Evolutionary conservation across 2,329 filamentous ascomycete genomes (phyloP), one percentile per base, ranked within the genome.

Genomic region (Lachnellula cervina): DNA sequence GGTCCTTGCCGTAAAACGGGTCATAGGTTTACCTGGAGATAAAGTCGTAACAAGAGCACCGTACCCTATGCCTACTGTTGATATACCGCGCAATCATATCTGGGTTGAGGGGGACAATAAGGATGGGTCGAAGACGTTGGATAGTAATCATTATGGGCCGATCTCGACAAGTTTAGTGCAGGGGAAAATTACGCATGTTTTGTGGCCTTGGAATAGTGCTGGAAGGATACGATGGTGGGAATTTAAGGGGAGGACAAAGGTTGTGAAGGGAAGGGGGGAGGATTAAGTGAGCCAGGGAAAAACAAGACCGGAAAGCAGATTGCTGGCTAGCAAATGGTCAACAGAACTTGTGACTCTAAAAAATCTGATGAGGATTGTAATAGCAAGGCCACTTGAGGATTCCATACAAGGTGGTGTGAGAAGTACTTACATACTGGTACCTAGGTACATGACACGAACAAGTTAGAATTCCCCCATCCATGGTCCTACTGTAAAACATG

Each of bases 121-220:
- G 55, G 81, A 81, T 65, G 81, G 82, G 64, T 79, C 81, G 50
- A 81, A 82, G 65, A 90, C 83, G 54, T 71, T 86, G 57, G 94
- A 99, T 74, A 96, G 91, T 72, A 96, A 96, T 72, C 84, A 84
- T 13, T 97, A 95, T 71, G 94, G 94, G 1, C 90, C 94, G 4
- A 84, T 95, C 48, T 87, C 88, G 23, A 83, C 82, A 61, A 82
- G 81, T 53, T 70, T 97, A 60, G 81, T 97, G 37, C 84, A 85
- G 38, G 92, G 92, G 0, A 84, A 80, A 65, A 84, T 92, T 19
- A 82, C 86, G 13, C 83, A 85, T 69, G 79, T 95, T 34, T 68
- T 96, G 54, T 87, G 83, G 74, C 90, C 90, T 2, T 80, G 78
- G 62, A 73, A 75, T 56, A 80, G 82, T 72, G 77, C 80, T 64